Evolutionary conservation across 2,329 filamentous ascomycete genomes (phyloP), one percentile per base, ranked within the genome.

Genomic region (Ceratocystis papillata): DNA sequence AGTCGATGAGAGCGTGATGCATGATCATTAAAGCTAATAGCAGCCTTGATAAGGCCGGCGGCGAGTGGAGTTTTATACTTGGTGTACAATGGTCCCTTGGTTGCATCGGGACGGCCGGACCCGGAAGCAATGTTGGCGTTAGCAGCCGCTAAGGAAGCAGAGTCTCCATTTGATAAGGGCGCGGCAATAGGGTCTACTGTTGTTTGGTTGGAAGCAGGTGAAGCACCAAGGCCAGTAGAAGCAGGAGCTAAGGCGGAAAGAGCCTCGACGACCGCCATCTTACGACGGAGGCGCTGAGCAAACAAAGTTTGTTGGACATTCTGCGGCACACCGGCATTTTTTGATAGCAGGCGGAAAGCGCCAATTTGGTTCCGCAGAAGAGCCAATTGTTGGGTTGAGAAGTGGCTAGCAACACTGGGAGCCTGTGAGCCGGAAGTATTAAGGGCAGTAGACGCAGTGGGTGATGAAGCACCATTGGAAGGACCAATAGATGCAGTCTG

Each of bases 291-390:
- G 62, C 87, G 84, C 67, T 88, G 85, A 57, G 87, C 81, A 73
- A 92, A 96, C 46, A 97, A 86, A 62, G 88, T 85, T 72, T 93
- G 88, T 73, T 96, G 90, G 69, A 96, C 83, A 69, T 84, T 82
- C 37, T 83, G 76, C 0, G 93, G 90, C 2, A 97, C 84, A 0
- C 91, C 87, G 15, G 88, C 81, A 70, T 96, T 96, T 75, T 94
- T 95, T 4, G 89, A 87, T 3, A 99, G 80, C 70, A 91, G 82
- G 76, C 95, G 95, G 77, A 96, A 97, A 0, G 93, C 92, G 71
- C 87, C 82, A 63, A 97, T 96, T 74, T 99, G 94, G 70, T 89
- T 87, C 68, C 90, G 83, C 8, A 99, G 78, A 55, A 89, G 84
- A 28, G 82, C 80, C 59, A 96, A 78, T 74, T 99, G 94, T 66